Evolutionary conservation across 148 eudicot genomes (phyloP), one percentile per base, ranked within the genome.

Genomic region (Rhododendron vialii): DNA sequence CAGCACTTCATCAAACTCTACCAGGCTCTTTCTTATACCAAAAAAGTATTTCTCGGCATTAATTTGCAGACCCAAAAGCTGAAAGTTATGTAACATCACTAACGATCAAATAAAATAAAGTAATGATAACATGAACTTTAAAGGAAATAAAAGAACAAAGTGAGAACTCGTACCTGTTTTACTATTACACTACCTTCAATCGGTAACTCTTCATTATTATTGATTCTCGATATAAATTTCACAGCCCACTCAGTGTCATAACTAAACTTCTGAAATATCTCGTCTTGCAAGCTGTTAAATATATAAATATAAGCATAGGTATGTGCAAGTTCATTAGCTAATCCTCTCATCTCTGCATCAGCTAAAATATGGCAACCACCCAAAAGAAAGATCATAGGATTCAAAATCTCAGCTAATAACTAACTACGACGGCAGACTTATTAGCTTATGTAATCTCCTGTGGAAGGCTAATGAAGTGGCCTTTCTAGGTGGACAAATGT

Each of bases 1-100:
- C 83, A 97, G 90, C 82, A 97, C 98, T 94, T 97, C 99, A 92
- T 97, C 99, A 75, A 97, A 97, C 92, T 97, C 98, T 50, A 97
- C 98, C 79, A 97, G 93, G 90, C 92, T 95, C 94, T 97, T 97
- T 80, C 99, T 90, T 85, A 93, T 90, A 78, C 92, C 91, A 87
- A 95, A 97, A 84, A 94, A 97, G 89, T 92, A 95, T 86, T 95
- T 95, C 90, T 97, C 98, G 15, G 95, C 98, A 90, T 87, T 93
- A 80, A 93, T 90, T 94, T 97, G 99, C 90, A 97, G 90, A 85
- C 90, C 84, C 90, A 94, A 88, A 92, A 97, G 99, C 99, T 97
- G 91, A 83, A 85, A 78, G 30, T 53, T 85, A 59, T 80, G 63
- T 50, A 41, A 48, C 24, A 71, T 71, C 26, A 84, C 53, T 51